phyloP scores from a whole-genome alignment of 371 early-diverging fungal genomes.

The Mortierella sp. region DNA sequence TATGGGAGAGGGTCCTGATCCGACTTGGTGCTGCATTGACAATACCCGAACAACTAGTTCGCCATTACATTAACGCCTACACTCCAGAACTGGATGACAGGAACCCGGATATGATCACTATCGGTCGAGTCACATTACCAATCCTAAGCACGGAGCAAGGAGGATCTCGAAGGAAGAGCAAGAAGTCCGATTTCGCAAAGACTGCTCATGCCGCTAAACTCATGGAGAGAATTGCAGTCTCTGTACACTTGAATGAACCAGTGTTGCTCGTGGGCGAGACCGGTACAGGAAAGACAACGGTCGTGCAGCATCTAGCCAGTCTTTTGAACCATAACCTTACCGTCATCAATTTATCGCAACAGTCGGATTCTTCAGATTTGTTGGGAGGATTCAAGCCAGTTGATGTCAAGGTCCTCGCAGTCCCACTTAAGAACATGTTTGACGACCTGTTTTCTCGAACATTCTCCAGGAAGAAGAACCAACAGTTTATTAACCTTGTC shows the following conservation, averaged over 20 bases:
- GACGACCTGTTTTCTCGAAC: conserved; percentile 88
- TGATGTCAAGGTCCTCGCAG: conserved; percentile 84
- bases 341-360: conserved; percentile 98
- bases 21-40: conserved; percentile 80
- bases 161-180: conserved; percentile 28
- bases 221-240: conserved; percentile 88
- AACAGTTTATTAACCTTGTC: conserved; percentile 85
- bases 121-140: conserved; percentile 80
- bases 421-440: conserved; percentile 88
- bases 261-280: conserved; percentile 98
- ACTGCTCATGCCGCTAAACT: conserved; percentile 83
- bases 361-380: conserved; percentile 97
- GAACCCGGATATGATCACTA: conserved; percentile 60
- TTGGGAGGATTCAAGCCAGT: conserved; percentile 99
- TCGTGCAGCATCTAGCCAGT: conserved; percentile 95
- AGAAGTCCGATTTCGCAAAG: conserved; percentile 78
- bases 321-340: conserved; percentile 83
- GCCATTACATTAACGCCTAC: conserved; percentile 79
- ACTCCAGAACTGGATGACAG: conserved; percentile 71
- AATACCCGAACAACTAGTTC: conserved; percentile 78
- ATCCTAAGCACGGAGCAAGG: conserved; percentile 37
- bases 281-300: conserved; percentile 99
- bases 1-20: conserved; percentile 72
- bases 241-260: conserved; percentile 88
- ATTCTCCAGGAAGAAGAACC: conserved; percentile 89